Percentiles rank a stretch among this genome's conserved stretches.
Conservation (phyloP, 164 flowering plant species). For the Annona cherimola region DNA sequence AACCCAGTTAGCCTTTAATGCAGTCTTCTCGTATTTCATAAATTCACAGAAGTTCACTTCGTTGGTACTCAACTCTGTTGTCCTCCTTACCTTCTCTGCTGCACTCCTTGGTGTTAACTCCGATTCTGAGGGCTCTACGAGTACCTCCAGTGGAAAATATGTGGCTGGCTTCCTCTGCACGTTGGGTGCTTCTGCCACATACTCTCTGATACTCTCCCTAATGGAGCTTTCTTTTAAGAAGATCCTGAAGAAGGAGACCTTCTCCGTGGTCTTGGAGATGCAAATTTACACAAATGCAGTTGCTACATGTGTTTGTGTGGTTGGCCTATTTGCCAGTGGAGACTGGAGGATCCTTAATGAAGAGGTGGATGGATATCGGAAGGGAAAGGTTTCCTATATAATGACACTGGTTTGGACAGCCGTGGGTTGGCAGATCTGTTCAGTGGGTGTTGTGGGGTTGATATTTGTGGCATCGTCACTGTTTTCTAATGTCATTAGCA, state of each 20-base stretch:
- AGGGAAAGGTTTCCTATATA: conserved; percentile 11
- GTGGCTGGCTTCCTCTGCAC: conserved; percentile 23
- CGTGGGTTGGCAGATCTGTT: conserved; percentile 5
- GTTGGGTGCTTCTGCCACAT: conserved; percentile 26
- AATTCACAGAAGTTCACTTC: conserved; percentile 22
- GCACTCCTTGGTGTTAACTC: conserved; percentile 18
- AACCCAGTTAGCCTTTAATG: conserved; percentile 27
- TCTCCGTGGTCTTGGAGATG: conserved; percentile 18
- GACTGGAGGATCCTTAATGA: conserved; percentile 20
- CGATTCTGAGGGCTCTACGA: conserved; percentile 9
- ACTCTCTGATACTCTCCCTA: conserved; percentile 23
- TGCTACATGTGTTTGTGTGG: conserved; percentile 16
- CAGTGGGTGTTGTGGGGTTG: conserved; percentile 7
- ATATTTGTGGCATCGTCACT: conserved; percentile 16
- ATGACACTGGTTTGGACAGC: conserved; percentile 7
- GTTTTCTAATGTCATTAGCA: conserved; percentile 4
- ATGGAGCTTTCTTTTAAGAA: conserved; percentile 24
- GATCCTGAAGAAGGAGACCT: conserved; percentile 15
- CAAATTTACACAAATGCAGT: conserved; percentile 16
- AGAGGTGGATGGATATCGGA: conserved; percentile 10
- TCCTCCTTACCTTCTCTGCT: conserved; percentile 19
- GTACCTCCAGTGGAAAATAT: conserved; percentile 12
- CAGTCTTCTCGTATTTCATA: conserved; percentile 21
- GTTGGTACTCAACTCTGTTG: conserved; percentile 15
- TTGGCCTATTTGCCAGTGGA: conserved; percentile 25